A percentile compares a stretch with the other conserved stretches of the same genome.
These are phyloP conservation scores for Diaporthe sp. DNA, from an alignment of 2,329 filamentous ascomycete genomes.

Conservation along the genomic window DNA sequence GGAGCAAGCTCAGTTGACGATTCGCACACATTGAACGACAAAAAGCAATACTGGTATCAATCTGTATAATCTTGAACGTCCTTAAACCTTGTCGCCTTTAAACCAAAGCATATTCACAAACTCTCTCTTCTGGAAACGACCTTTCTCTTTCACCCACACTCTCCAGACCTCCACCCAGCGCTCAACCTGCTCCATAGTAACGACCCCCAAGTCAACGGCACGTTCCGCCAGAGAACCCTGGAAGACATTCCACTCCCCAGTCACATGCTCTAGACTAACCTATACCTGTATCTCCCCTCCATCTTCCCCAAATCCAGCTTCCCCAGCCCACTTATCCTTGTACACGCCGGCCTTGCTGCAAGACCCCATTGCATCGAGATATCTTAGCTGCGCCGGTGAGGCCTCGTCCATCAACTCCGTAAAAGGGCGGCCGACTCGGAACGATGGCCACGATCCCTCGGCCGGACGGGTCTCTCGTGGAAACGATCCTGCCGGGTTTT, in stretches of 20 bases:
- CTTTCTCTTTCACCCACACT: neutral
- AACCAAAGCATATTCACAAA: neutral
- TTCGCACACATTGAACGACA: neutral
- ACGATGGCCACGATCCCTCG: neutral
- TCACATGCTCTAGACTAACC: neutral
- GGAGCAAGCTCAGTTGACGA: neutral
- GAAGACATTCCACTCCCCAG: neutral
- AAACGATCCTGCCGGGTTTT: constrained; percentile 2
- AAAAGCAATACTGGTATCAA: accelerated
- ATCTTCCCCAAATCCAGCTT: neutral
- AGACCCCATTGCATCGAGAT: neutral
- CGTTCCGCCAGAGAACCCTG: neutral
- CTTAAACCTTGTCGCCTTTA: neutral
- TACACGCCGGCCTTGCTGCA: neutral
- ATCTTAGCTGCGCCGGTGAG: neutral
- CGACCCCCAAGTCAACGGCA: neutral
- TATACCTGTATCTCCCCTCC: neutral
- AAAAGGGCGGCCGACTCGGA: neutral
- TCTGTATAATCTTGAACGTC: accelerated
- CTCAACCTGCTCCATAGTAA: neutral
- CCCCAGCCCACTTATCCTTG: neutral
- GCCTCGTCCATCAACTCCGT: neutral
- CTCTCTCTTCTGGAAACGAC: neutral
- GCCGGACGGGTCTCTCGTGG: neutral
- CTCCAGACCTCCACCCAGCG: neutral